Conservation (phyloP, 352 stramenopile genomes). For the Pythium rhizo-oryzae region DNA sequence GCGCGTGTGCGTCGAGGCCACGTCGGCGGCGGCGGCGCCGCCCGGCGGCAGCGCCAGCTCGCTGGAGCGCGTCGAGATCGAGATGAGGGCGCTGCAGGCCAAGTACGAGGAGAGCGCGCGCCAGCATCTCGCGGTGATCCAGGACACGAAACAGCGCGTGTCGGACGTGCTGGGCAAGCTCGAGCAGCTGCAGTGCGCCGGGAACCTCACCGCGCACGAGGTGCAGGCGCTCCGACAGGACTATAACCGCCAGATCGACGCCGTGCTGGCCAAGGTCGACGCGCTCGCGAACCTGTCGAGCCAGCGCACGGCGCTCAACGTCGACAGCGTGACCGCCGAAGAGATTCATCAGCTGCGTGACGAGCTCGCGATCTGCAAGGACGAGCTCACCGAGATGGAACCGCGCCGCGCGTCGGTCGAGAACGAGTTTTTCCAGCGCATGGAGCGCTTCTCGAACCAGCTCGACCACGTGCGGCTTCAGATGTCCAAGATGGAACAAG, state of each 20-base stretch:
- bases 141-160: conserved; percentile 56
- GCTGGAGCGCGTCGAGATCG: conserved; percentile 43
- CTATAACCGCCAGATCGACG: conserved; percentile 52
- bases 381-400: conserved; percentile 8
- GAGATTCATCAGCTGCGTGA: conserved; percentile 25
- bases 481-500: conserved; percentile 59
- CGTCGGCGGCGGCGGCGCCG: too few species aligned
- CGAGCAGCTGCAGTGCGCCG: conserved; percentile 40
- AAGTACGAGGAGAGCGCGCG: conserved; percentile 50
- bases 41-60: conserved; percentile 37
- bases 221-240: conserved; percentile 45
- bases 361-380: conserved; percentile 25
- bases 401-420: conserved; percentile 20
- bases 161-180: conserved; percentile 54
- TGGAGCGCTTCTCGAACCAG: conserved; percentile 48
- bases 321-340: conserved; percentile 13
- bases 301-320: conserved; percentile 15
- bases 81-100: conserved; percentile 42
- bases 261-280: conserved; percentile 43
- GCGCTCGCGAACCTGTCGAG: conserved; percentile 30
- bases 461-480: conserved; percentile 50
- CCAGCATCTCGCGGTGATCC: conserved; percentile 50
- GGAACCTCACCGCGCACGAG: conserved; percentile 39
- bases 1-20: conserved; percentile 15
- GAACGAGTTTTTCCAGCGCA: conserved; percentile 31